Evolutionary conservation across 2,329 filamentous ascomycete species (phyloP).

Genomic region (Chaetomium globosum): DNA sequence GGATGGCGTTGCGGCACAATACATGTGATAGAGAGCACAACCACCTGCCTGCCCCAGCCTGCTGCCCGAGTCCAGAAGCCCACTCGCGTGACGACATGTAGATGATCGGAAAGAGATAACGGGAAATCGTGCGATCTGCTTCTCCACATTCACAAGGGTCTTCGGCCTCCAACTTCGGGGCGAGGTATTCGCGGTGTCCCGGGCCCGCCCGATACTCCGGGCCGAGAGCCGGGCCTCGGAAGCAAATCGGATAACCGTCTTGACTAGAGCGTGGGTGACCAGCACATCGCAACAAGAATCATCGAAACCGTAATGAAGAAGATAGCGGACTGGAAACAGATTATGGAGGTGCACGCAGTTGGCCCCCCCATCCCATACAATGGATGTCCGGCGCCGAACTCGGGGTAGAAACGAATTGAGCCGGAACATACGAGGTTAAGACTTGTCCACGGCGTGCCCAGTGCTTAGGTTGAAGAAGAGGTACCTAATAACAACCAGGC

Average conservation of each 20-base stretch:
- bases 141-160: conserved; percentile 7
- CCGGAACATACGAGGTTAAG: no score
- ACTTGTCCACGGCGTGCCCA: no score
- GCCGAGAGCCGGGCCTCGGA: conserved; percentile 32
- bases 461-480: no score
- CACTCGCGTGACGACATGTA: conserved; percentile 24
- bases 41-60: conserved; percentile 20
- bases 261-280: not conserved
- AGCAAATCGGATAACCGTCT: conserved; percentile 11
- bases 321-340: not conserved
- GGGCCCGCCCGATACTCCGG: conserved; percentile 31
- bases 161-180: conserved; percentile 21
- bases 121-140: conserved; percentile 13
- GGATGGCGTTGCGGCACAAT: conserved; percentile 30
- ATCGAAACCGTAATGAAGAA: not conserved
- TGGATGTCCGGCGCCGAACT: not conserved
- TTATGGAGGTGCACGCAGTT: not conserved
- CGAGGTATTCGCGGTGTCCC: conserved; percentile 24
- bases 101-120: conserved; percentile 13
- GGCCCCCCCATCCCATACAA: not conserved
- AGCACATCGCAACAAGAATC: not conserved
- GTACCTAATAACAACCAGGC: no score
- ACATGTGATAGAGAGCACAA: conserved; percentile 26
- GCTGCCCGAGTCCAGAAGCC: not conserved
- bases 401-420: conserved; percentile 15